Evolutionary conservation across 345 rosid species (phyloP).

Genomic region (Euphorbia lathyris): DNA sequence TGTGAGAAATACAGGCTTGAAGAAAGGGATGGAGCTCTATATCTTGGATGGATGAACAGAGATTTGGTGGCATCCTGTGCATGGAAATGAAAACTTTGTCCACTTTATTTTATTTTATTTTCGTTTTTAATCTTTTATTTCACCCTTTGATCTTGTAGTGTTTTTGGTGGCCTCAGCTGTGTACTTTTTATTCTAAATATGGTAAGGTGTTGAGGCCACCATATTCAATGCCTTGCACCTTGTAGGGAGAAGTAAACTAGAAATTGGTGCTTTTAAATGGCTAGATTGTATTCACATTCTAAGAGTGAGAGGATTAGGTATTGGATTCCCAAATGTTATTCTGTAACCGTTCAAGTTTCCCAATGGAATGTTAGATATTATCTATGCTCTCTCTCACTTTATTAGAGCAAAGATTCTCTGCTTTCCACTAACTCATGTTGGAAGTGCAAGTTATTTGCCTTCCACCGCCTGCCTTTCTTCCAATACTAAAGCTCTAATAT

Average conservation of each 20-base stretch:
- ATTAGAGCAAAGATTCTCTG: background rate
- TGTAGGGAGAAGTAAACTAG: background rate
- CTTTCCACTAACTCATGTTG: no score
- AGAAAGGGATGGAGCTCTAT: conserved; percentile 75
- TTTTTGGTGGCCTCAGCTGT: background rate
- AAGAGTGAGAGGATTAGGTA: background rate
- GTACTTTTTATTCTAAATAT: background rate
- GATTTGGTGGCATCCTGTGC: conserved; percentile 89
- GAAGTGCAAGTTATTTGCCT: no score
- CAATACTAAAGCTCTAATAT: no score
- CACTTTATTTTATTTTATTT: background rate
- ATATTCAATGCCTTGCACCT: conserved; percentile 9
- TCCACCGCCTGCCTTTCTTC: no score
- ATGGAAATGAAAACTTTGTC: conserved; percentile 51
- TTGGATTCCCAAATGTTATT: background rate
- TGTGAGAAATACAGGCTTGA: conserved; percentile 56
- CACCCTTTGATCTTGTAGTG: background rate
- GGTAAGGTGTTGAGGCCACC: conserved; percentile 1
- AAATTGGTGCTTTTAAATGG: conserved; percentile 6
- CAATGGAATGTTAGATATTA: background rate
- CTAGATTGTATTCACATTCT: conserved; percentile 11
- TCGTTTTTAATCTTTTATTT: background rate
- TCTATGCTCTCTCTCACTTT: background rate
- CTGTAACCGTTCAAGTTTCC: background rate
- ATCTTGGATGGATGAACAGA: conserved; percentile 86